Percentiles rank a stretch among this genome's conserved stretches.
Evolutionary conservation across 1,284 basidiomycete species (phyloP).

Genomic region (Ganoderma multipileum): DNA sequence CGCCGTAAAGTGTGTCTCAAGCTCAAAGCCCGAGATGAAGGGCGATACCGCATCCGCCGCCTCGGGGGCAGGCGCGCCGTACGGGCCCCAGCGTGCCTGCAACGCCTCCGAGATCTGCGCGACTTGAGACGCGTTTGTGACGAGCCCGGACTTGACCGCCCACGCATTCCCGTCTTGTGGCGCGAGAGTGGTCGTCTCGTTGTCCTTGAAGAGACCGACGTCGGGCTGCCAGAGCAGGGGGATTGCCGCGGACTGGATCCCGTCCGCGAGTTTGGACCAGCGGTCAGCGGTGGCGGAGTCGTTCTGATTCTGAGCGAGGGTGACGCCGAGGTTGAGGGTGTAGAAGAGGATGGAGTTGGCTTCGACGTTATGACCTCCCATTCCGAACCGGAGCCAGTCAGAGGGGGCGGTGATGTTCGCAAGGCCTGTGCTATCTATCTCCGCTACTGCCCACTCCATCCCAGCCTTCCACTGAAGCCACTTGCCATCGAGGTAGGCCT

Average conservation of each 20-base stretch:
- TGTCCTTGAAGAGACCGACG: constrained; percentile 29
- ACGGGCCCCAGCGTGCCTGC: constrained; percentile 26
- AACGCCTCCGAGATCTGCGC: constrained; percentile 22
- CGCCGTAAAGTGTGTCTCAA: constrained; percentile 29
- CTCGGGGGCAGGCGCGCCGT: constrained; percentile 29
- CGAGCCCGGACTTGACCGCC: constrained; percentile 29
- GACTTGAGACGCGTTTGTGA: constrained; percentile 19
- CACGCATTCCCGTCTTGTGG: constrained; percentile 31
- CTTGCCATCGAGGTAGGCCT: constrained; percentile 20
- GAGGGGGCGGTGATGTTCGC: constrained; percentile 24
- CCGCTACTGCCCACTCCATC: constrained; percentile 24
- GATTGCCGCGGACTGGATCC: constrained; percentile 23
- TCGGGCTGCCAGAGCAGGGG: constrained; percentile 30
- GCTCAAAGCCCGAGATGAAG: constrained; percentile 29
- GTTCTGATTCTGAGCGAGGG: constrained; percentile 18
- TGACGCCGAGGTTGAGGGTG: constrained; percentile 24
- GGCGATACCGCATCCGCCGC: constrained; percentile 29
- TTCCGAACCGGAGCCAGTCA: constrained; percentile 31
- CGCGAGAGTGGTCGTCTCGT: constrained; percentile 31
- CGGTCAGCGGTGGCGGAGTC: constrained; percentile 16
- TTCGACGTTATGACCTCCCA: constrained; percentile 32
- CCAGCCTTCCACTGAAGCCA: constrained; percentile 25
- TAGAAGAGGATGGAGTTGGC: constrained; percentile 31
- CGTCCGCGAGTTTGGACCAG: constrained; percentile 18
- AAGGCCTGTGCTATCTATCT: constrained; percentile 26